These are phyloP conservation scores for Parachaetomium inaequale DNA, from an alignment of 495 filamentous ascomycete species.

Conservation along the genomic window DNA sequence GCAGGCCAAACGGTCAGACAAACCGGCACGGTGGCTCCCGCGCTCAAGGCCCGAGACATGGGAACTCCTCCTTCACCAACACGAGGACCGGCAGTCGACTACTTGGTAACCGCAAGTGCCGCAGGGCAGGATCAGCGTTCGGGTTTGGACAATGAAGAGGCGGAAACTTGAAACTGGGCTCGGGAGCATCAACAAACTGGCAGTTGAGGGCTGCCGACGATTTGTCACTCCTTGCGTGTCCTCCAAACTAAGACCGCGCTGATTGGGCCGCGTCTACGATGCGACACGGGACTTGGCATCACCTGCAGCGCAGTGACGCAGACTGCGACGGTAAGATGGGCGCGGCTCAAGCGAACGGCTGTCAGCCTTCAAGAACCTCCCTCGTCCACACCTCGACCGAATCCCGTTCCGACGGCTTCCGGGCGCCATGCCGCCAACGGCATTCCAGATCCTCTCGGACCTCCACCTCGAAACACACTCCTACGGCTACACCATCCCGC, in stretches of 20 bases:
- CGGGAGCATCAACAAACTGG: too few relatives aligned
- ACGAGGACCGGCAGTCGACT: not conserved
- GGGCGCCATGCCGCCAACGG: constrained; percentile 1
- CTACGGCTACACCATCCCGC: constrained; percentile 36
- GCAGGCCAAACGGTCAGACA: too few relatives aligned
- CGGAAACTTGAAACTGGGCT: not conserved
- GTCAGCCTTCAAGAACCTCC: too few relatives aligned
- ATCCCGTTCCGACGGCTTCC: too few relatives aligned
- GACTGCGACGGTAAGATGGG: too few relatives aligned
- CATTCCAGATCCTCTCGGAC: constrained; percentile 52
- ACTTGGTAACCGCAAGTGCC: not conserved
- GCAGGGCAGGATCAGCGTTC: not conserved
- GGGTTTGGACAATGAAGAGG: not conserved
- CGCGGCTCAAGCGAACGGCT: too few relatives aligned
- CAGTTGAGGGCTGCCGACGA: too few relatives aligned
- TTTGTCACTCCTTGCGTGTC: not conserved
- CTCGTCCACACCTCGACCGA: too few relatives aligned
- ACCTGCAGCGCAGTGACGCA: not conserved
- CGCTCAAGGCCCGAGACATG: not conserved
- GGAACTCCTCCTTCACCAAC: too few relatives aligned
- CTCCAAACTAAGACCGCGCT: not conserved
- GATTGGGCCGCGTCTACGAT: not conserved
- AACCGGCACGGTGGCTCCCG: too few relatives aligned
- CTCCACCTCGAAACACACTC: constrained; percentile 51
- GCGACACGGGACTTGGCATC: not conserved